phyloP scores from a whole-genome alignment of 2,329 filamentous ascomycete species.

The Colletotrichum sp. region DNA sequence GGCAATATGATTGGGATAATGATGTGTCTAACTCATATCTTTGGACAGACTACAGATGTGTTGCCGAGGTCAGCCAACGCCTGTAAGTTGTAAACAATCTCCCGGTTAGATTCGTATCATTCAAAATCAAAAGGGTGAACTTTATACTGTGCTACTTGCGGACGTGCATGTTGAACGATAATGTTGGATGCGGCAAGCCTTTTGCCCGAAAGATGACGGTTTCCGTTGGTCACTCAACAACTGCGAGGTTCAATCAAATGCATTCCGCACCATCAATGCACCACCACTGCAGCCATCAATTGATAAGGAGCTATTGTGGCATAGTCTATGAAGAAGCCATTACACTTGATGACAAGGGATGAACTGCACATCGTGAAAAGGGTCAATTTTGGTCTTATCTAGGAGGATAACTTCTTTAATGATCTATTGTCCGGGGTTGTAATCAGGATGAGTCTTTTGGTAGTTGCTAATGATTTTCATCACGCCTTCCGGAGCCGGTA shows the following conservation, averaged over 20 bases:
- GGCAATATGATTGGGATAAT: background rate
- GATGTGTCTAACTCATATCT: background rate
- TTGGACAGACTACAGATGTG: background rate
- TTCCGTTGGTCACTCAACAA: too few species aligned
- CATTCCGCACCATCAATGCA: too few species aligned
- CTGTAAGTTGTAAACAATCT: background rate
- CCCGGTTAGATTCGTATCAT: background rate
- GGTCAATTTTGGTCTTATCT: background rate
- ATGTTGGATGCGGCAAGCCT: too few species aligned
- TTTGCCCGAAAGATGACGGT: too few species aligned
- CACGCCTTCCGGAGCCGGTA: background rate
- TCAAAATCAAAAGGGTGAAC: background rate
- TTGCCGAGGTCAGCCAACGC: background rate
- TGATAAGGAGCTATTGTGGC: too few species aligned
- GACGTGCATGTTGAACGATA: too few species aligned
- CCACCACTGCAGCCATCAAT: too few species aligned
- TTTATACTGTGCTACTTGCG: too few species aligned
- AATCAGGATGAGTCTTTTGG: constrained; percentile 2
- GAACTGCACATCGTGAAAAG: background rate
- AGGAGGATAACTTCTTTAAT: background rate
- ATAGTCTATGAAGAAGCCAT: background rate
- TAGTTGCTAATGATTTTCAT: constrained; percentile 4
- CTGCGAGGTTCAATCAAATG: too few species aligned
- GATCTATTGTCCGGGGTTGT: background rate
- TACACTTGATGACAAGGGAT: background rate